Conservation (phyloP, 495 filamentous ascomycete species). For the Corynascus novoguineensis region DNA sequence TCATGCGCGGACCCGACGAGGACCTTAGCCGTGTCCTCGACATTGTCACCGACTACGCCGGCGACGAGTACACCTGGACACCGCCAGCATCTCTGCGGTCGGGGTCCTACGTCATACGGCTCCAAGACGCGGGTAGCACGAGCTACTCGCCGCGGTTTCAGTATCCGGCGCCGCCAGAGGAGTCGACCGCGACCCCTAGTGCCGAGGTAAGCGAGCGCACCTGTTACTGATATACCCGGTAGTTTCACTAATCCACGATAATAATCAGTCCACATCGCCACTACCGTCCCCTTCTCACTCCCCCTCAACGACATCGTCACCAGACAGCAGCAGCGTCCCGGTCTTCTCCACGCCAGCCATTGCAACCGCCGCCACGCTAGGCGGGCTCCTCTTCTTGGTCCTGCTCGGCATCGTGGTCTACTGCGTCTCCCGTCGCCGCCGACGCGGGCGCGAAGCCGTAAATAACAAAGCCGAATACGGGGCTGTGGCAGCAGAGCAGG, state of each 20-base stretch:
- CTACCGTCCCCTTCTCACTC: not conserved
- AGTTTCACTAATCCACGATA: not conserved
- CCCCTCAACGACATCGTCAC: not conserved
- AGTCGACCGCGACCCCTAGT: not conserved
- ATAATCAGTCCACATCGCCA: not conserved
- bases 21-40: conserved; percentile 6
- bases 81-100: not conserved
- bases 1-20: conserved; percentile 8
- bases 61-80: conserved; percentile 8
- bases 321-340: not conserved
- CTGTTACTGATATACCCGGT: not conserved
- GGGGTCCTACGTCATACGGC: conserved; percentile 4
- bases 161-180: not conserved
- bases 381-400: not conserved
- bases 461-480: not conserved
- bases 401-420: not conserved
- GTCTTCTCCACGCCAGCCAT: not conserved
- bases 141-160: conserved; percentile 12
- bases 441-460: not conserved
- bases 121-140: conserved; percentile 6
- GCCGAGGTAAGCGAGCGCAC: not conserved
- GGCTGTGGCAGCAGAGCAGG: not conserved
- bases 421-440: not conserved
- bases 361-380: not conserved
- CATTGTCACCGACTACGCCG: not conserved